A percentile compares a stretch with the other conserved stretches of the same genome.
phyloP scores from a whole-genome alignment of 495 filamentous ascomycete species.

The Entonaema liquescens region DNA sequence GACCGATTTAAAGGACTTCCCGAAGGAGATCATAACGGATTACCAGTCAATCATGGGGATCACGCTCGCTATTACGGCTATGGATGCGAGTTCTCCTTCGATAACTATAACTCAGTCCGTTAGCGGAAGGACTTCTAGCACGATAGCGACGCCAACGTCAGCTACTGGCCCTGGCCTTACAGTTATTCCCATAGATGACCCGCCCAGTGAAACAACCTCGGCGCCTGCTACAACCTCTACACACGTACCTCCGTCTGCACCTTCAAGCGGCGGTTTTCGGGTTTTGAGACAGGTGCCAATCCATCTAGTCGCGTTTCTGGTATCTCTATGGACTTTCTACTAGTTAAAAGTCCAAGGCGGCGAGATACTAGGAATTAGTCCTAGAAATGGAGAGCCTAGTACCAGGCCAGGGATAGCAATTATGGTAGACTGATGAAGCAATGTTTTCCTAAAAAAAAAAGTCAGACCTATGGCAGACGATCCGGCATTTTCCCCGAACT shows the following conservation, averaged over 20 bases:
- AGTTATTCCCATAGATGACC: neutral
- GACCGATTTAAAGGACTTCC: slow-evolving; percentile 29
- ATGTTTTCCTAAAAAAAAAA: neutral
- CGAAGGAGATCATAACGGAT: slow-evolving; percentile 16
- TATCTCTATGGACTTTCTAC: neutral
- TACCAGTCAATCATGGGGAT: slow-evolving; percentile 39
- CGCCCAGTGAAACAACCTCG: neutral
- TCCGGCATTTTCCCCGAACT: neutral
- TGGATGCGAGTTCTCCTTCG: neutral
- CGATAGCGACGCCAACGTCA: slow-evolving; percentile 10
- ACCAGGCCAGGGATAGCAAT: neutral
- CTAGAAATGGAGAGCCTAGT: too few species aligned
- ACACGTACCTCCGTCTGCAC: neutral
- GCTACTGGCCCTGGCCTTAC: neutral
- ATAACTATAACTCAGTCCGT: neutral
- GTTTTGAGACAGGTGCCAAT: neutral
- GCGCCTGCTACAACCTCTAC: neutral
- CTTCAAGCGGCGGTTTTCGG: slow-evolving; percentile 5
- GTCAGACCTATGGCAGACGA: neutral
- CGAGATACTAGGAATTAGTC: neutral
- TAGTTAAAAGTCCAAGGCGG: neutral
- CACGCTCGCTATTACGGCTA: neutral
- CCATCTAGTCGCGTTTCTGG: slow-evolving; percentile 1
- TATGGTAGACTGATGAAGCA: neutral
- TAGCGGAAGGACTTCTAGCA: slow-evolving; percentile 4